These are phyloP conservation scores for Termitomyces sp. DNA, from an alignment of 768 basidiomycete species.

Conservation along the genomic window DNA sequence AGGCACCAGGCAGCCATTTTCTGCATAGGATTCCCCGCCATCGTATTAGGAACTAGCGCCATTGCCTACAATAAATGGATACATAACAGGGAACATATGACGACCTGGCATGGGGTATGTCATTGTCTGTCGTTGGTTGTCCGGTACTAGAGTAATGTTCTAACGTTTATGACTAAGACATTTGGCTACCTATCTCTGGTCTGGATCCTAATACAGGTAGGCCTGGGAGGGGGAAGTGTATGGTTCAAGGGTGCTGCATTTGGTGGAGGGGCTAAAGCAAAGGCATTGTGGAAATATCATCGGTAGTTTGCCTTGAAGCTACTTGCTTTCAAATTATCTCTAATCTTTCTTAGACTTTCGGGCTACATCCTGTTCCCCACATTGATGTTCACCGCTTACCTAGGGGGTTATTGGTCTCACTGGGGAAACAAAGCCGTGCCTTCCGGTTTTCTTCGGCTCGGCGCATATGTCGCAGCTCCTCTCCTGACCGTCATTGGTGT, in stretches of 20 bases:
- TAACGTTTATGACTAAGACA: slow-evolving; percentile 31
- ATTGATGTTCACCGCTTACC: slow-evolving; percentile 57
- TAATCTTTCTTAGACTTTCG: slow-evolving; percentile 44
- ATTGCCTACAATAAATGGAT: slow-evolving; percentile 61
- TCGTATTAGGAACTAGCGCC: slow-evolving; percentile 58
- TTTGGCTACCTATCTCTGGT: slow-evolving; percentile 60
- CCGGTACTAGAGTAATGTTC: background rate
- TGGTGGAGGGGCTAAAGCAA: slow-evolving; percentile 70
- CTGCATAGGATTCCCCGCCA: slow-evolving; percentile 48
- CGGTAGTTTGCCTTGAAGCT: slow-evolving; percentile 39
- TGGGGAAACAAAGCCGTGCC: slow-evolving; percentile 46
- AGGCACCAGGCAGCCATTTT: slow-evolving; percentile 69
- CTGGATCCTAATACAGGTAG: slow-evolving; percentile 61
- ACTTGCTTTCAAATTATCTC: background rate
- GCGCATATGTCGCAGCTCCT: slow-evolving; percentile 58
- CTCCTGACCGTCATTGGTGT: slow-evolving; percentile 39
- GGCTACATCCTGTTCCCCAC: slow-evolving; percentile 69
- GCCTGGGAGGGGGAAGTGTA: slow-evolving; percentile 70
- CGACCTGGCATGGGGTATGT: slow-evolving; percentile 75
- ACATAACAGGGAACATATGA: slow-evolving; percentile 53
- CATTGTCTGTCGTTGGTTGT: too few species aligned
- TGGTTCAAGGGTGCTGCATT: slow-evolving; percentile 71
- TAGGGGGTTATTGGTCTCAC: slow-evolving; percentile 68
- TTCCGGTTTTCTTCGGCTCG: slow-evolving; percentile 37
- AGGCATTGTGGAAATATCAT: slow-evolving; percentile 81